Percentiles rank a stretch among this genome's conserved stretches.
Evolutionary conservation across 306 rosid genomes (phyloP).

Genomic region (Astragalus membranaceus): DNA sequence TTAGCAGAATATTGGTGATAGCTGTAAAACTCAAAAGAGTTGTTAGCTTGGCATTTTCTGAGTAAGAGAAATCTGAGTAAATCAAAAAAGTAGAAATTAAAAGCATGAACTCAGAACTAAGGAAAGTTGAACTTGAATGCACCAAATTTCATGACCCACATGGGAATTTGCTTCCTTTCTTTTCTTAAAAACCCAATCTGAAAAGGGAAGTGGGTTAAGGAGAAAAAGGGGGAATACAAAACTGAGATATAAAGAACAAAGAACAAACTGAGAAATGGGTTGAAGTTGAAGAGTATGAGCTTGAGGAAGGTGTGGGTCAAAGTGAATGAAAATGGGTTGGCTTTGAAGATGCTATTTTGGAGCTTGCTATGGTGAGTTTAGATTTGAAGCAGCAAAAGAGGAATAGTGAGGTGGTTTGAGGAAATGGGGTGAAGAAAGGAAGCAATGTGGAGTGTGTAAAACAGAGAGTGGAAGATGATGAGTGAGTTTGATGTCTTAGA

Average conservation of each 20-base stretch:
- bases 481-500: conserved; percentile 9
- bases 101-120: neutral
- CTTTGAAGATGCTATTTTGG: neutral
- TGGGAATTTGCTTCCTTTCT: neutral
- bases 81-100: neutral
- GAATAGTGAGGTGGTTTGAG: neutral
- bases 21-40: neutral
- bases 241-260: conserved; percentile 2
- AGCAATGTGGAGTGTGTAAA: neutral
- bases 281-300: conserved; percentile 5
- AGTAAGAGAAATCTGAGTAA: conserved; percentile 18
- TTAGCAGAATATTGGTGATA: no score
- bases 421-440: neutral
- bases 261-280: no score
- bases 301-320: neutral
- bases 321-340: neutral
- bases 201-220: neutral
- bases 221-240: neutral
- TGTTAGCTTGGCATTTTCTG: neutral
- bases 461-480: neutral
- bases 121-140: conserved; percentile 11
- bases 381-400: neutral
- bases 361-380: no score
- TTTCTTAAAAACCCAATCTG: neutral
- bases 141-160: conserved; percentile 10